A percentile compares a stretch with the other conserved stretches of the same genome.
phyloP scores from a whole-genome alignment of 2,329 filamentous ascomycete species.

The Microdochium trichocladiopsis region DNA sequence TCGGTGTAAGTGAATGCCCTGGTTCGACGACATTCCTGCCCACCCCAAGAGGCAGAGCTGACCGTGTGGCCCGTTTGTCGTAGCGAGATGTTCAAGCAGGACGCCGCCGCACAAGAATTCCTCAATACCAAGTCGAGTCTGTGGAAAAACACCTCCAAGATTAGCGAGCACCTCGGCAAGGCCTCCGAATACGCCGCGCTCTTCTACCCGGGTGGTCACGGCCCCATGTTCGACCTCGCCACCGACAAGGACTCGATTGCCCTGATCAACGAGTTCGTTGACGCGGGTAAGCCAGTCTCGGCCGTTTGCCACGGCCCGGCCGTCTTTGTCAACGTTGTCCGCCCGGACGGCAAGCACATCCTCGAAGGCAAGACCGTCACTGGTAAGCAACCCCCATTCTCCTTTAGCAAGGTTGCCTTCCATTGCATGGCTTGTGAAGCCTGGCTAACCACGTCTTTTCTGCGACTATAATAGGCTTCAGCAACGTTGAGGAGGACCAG shows the following conservation, averaged over 20 bases:
- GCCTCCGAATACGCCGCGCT: slow-evolving; percentile 56
- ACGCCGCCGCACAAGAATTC: slow-evolving; percentile 47
- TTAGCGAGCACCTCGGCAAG: slow-evolving; percentile 48
- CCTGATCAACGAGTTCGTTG: slow-evolving; percentile 56
- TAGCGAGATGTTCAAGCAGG: slow-evolving; percentile 40
- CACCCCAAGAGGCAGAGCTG: not conserved
- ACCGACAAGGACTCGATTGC: slow-evolving; percentile 47
- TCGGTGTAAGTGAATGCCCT: slow-evolving; percentile 37
- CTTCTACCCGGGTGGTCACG: slow-evolving; percentile 52
- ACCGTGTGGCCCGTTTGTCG: not conserved
- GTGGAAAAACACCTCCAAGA: slow-evolving; percentile 56
- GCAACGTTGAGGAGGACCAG: slow-evolving; percentile 46
- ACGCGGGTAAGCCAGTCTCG: slow-evolving; percentile 52
- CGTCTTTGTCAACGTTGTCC: slow-evolving; percentile 51
- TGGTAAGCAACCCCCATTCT: not conserved
- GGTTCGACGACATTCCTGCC: not conserved
- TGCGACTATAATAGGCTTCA: slow-evolving; percentile 33
- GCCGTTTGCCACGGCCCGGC: slow-evolving; percentile 66
- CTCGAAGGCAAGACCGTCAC: slow-evolving; percentile 51
- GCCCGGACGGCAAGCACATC: slow-evolving; percentile 41
- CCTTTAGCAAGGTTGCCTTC: too few species aligned
- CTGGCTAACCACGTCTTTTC: not conserved
- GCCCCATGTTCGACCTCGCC: slow-evolving; percentile 62
- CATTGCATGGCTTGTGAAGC: too few species aligned
- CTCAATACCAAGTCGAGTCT: slow-evolving; percentile 45